phyloP scores from a whole-genome alignment of 2,329 filamentous ascomycete species.

The Exophiala phaeomuriformis region DNA sequence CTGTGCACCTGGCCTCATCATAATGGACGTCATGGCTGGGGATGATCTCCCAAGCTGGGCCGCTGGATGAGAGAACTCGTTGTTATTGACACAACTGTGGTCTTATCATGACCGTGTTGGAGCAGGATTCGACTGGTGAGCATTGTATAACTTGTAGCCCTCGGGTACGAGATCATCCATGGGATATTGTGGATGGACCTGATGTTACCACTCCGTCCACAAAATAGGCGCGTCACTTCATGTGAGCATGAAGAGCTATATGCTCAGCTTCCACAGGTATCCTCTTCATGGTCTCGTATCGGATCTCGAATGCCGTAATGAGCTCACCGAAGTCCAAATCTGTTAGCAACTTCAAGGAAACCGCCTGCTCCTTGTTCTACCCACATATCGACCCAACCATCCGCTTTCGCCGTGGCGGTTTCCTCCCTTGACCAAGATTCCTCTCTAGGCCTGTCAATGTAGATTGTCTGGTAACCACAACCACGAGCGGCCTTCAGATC shows the following conservation, averaged over 20 bases:
- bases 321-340: constrained; percentile 34
- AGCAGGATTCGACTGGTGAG: too few relatives aligned
- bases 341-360: constrained; percentile 46
- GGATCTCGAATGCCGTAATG: neutral
- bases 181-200: too few relatives aligned
- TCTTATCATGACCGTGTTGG: too few relatives aligned
- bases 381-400: constrained; percentile 61
- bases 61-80: neutral
- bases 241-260: too few relatives aligned
- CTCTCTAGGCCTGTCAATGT: constrained; percentile 62
- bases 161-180: too few relatives aligned
- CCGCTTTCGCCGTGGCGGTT: constrained; percentile 46
- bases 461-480: constrained; percentile 62
- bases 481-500: constrained; percentile 61
- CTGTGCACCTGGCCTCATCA: constrained; percentile 23
- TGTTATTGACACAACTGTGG: neutral
- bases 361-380: constrained; percentile 44
- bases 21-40: neutral
- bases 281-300: neutral
- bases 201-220: too few relatives aligned
- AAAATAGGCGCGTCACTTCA: too few relatives aligned
- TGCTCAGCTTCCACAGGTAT: neutral
- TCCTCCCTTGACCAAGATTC: constrained; percentile 53
- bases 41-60: neutral
- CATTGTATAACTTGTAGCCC: too few relatives aligned